A percentile compares a stretch with the other conserved stretches of the same genome.
phyloP scores from a whole-genome alignment of 768 basidiomycete species.

The Leccinum fibrillosum region DNA sequence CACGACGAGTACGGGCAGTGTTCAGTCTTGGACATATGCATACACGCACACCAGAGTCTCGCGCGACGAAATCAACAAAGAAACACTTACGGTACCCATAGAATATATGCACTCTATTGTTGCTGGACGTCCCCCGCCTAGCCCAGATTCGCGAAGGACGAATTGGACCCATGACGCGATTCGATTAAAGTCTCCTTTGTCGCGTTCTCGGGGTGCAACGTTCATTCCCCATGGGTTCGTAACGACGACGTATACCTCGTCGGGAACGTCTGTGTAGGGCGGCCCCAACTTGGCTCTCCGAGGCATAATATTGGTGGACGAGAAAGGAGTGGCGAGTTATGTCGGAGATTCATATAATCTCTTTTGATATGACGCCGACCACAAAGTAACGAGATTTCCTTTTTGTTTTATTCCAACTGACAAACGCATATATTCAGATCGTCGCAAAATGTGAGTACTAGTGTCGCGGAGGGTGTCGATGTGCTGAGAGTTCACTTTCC shows the following conservation, averaged over 20 bases:
- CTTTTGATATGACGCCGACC: slow-evolving; percentile 5
- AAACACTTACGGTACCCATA: slow-evolving; percentile 31
- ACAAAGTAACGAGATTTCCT: slow-evolving; percentile 12
- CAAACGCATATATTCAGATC: slow-evolving; percentile 19
- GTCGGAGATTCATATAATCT: slow-evolving; percentile 14
- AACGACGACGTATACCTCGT: slow-evolving; percentile 24
- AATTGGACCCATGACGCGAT: slow-evolving; percentile 25
- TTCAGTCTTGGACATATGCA: neutral
- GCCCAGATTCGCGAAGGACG: slow-evolving; percentile 21
- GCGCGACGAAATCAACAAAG: neutral
- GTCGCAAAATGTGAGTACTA: slow-evolving; percentile 51
- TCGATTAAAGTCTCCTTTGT: slow-evolving; percentile 15
- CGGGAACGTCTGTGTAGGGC: slow-evolving; percentile 23
- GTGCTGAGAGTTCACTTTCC: neutral
- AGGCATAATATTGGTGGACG: slow-evolving; percentile 12
- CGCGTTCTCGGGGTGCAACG: slow-evolving; percentile 5
- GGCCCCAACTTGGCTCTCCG: slow-evolving; percentile 24
- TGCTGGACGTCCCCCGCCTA: slow-evolving; percentile 8
- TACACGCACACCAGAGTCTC: neutral
- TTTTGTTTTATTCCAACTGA: slow-evolving; percentile 3
- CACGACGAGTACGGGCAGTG: neutral
- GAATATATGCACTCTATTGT: slow-evolving; percentile 23
- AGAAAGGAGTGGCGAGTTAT: neutral
- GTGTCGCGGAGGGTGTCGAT: neutral
- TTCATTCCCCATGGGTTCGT: slow-evolving; percentile 23